A percentile compares a stretch with the other conserved stretches of the same genome.
phyloP scores from a whole-genome alignment of 768 basidiomycete genomes.

The Suillus occidentalis region DNA sequence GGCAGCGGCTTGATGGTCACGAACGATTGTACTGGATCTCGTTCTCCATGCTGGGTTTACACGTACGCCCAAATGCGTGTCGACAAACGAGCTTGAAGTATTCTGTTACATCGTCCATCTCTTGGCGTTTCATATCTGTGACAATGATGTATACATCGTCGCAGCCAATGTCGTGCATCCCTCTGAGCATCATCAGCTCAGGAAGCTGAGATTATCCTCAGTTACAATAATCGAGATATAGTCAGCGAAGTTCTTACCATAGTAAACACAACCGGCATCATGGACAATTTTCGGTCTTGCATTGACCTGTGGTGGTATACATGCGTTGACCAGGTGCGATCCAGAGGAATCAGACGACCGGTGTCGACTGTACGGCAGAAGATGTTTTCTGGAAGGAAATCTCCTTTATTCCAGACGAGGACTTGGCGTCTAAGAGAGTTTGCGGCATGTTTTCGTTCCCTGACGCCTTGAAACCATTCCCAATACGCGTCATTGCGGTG shows the following conservation, averaged over 20 bases:
- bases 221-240: neutral
- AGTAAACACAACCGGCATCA: conserved; percentile 81
- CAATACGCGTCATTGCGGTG: conserved; percentile 74
- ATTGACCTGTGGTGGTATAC: conserved; percentile 78
- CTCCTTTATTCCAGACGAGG: conserved; percentile 61
- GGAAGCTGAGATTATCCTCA: conserved; percentile 50
- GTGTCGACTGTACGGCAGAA: conserved; percentile 81
- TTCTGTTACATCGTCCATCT: conserved; percentile 79
- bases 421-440: conserved; percentile 50
- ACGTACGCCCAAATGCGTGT: conserved; percentile 56
- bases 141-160: conserved; percentile 80
- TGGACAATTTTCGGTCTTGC: conserved; percentile 67
- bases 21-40: conserved; percentile 72
- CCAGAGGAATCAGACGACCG: conserved; percentile 73
- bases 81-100: conserved; percentile 77
- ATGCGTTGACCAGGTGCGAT: conserved; percentile 81
- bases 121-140: conserved; percentile 74
- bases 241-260: conserved; percentile 49
- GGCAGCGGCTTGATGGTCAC: conserved; percentile 26
- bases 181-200: conserved; percentile 75
- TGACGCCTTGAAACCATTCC: conserved; percentile 73
- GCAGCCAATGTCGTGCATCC: conserved; percentile 79
- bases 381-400: conserved; percentile 76
- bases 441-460: conserved; percentile 63
- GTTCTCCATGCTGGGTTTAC: conserved; percentile 64